Conservation (phyloP, 2,329 filamentous ascomycete genomes). For the Chrysoporthe deuterocubensis region DNA sequence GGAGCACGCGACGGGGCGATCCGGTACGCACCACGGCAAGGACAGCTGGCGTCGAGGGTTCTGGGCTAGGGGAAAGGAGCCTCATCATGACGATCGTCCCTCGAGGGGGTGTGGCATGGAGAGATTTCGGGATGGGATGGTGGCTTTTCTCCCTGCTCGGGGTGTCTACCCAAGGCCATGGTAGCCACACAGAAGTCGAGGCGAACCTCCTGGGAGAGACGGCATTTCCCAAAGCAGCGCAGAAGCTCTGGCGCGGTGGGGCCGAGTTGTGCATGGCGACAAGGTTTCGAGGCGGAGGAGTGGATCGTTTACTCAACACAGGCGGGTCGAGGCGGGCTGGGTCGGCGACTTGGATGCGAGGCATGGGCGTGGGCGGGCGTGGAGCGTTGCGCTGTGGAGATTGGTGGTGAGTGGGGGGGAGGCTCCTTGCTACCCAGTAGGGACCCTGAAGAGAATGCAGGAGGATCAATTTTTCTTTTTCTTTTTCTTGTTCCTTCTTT, state of each 20-base stretch:
- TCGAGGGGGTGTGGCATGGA: background rate
- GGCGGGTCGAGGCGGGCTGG: constrained; percentile 3
- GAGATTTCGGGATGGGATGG: background rate
- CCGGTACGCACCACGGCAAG: background rate
- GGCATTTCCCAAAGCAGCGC: constrained; percentile 10
- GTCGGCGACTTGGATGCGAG: constrained; percentile 3
- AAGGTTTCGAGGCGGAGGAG: constrained; percentile 9
- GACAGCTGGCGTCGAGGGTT: background rate
- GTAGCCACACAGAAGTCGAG: constrained; percentile 6
- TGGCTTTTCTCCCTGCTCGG: constrained; percentile 4
- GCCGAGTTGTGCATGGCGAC: constrained; percentile 14
- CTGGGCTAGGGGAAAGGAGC: background rate
- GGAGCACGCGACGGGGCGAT: background rate
- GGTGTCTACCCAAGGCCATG: constrained; percentile 7
- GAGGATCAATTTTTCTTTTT: no score
- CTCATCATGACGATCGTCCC: background rate
- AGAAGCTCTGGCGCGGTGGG: constrained; percentile 4
- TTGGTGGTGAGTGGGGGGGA: background rate
- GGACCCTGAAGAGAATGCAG: background rate
- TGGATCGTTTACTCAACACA: constrained; percentile 4
- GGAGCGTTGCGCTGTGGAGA: constrained; percentile 5
- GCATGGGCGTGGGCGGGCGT: background rate
- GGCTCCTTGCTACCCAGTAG: background rate
- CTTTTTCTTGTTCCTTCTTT: no score
- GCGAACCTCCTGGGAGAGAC: constrained; percentile 4